Conservation (phyloP, 225 moss, liverwort and hornwort genomes). For the Sphagnum tenellum region DNA sequence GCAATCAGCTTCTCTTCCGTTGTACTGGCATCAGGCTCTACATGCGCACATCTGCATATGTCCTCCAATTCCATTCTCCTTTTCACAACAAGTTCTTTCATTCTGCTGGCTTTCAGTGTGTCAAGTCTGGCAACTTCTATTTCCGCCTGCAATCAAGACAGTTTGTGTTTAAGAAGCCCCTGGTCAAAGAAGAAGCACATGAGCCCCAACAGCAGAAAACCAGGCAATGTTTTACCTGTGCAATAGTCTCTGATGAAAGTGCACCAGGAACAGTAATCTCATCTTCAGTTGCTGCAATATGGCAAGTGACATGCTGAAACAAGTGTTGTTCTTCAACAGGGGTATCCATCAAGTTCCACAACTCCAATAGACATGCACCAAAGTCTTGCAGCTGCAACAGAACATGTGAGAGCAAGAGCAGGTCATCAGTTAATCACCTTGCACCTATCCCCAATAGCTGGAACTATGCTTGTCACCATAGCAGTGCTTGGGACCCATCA, state of each 20-base stretch:
- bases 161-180: no score
- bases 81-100: constrained; percentile 91
- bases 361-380: constrained; percentile 48
- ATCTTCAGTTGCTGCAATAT: constrained; percentile 44
- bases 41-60: constrained; percentile 66
- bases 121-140: constrained; percentile 76
- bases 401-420: no score
- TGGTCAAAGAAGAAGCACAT: no score
- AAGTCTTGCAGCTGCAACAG: constrained; percentile 40
- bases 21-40: constrained; percentile 73
- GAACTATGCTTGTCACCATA: no score
- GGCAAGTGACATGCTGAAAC: constrained; percentile 49
- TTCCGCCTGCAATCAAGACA: constrained; percentile 44
- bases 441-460: no score
- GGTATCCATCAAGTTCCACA: constrained; percentile 62
- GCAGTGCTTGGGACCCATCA: no score
- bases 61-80: constrained; percentile 84
- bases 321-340: constrained; percentile 47
- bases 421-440: no score
- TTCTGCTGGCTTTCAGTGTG: constrained; percentile 64
- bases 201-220: no score
- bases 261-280: constrained; percentile 43
- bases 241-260: constrained; percentile 39
- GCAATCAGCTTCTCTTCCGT: constrained; percentile 50
- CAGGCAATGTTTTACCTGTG: constrained; percentile 18